Evolutionary conservation across 345 rosid genomes (phyloP).

Genomic region (Rhizophora mangle): DNA sequence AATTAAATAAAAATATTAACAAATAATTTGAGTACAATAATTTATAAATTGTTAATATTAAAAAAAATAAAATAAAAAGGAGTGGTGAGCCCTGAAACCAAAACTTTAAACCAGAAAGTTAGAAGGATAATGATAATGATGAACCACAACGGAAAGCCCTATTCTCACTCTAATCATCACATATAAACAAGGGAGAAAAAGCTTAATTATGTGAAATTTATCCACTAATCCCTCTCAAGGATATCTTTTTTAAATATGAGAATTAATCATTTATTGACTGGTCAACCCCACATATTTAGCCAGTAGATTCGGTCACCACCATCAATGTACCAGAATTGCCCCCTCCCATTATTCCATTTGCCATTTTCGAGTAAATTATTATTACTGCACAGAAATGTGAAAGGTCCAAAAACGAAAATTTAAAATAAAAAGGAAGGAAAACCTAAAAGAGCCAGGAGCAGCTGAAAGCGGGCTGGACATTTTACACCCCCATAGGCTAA

Average conservation of each 20-base stretch:
- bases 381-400: background rate
- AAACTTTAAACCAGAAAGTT: background rate
- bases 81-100: background rate
- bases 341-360: conserved; percentile 1
- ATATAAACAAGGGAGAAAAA: background rate
- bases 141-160: conserved; percentile 18
- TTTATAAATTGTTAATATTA: too few species aligned
- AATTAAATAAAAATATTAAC: too few species aligned
- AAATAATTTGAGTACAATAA: too few species aligned
- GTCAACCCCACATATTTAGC: background rate
- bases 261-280: conserved; percentile 4
- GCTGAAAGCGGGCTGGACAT: too few species aligned
- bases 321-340: background rate
- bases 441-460: too few species aligned
- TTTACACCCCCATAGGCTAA: too few species aligned
- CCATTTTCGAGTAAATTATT: background rate
- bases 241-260: background rate
- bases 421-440: too few species aligned
- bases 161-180: conserved; percentile 14
- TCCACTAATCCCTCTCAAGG: background rate
- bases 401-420: too few species aligned
- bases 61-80: too few species aligned
- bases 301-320: conserved; percentile 18
- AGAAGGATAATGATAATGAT: conserved; percentile 13
- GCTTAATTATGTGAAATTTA: background rate